Evolutionary conservation across 2,329 filamentous ascomycete species (phyloP).

Genomic region (Periconia macrospinosa): DNA sequence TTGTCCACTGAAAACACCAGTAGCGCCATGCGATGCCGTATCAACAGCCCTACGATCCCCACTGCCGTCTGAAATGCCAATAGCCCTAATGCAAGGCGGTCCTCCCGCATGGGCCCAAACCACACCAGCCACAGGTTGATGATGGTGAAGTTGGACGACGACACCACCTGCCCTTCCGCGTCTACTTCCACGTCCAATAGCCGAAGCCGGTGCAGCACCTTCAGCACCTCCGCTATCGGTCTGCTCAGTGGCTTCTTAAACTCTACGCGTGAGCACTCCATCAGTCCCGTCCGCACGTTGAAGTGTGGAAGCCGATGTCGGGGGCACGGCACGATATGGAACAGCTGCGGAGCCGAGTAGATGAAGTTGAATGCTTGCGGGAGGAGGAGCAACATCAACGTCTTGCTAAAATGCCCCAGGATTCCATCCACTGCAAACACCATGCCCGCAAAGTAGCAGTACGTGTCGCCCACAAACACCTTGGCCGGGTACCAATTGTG

Average conservation of each 20-base stretch:
- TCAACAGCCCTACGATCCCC: constrained; percentile 81
- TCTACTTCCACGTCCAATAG: constrained; percentile 71
- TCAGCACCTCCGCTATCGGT: constrained; percentile 65
- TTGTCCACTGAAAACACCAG: constrained; percentile 93
- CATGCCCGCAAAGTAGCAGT: constrained; percentile 99
- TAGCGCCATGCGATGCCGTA: constrained; percentile 82
- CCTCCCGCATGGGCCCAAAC: constrained; percentile 88
- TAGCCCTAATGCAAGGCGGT: constrained; percentile 78
- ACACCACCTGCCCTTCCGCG: constrained; percentile 68
- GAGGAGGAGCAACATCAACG: constrained; percentile 83
- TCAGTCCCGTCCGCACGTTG: constrained; percentile 78
- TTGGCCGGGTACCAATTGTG: constrained; percentile 97
- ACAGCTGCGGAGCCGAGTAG: constrained; percentile 90
- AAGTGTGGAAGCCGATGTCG: constrained; percentile 89
- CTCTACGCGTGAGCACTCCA: constrained; percentile 83
- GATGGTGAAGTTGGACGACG: constrained; percentile 88
- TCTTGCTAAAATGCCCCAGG: constrained; percentile 97
- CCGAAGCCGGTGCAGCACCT: constrained; percentile 67
- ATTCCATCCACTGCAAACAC: constrained; percentile 97
- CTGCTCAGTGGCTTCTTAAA: constrained; percentile 71
- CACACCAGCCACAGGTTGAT: constrained; percentile 96
- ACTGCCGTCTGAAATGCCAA: constrained; percentile 74
- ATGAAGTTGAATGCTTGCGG: constrained; percentile 97
- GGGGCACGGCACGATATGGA: constrained; percentile 86
- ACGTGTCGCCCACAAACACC: constrained; percentile 97